phyloP scores from a whole-genome alignment of 1,284 basidiomycete species.

The Laetiporus sulphureus region DNA sequence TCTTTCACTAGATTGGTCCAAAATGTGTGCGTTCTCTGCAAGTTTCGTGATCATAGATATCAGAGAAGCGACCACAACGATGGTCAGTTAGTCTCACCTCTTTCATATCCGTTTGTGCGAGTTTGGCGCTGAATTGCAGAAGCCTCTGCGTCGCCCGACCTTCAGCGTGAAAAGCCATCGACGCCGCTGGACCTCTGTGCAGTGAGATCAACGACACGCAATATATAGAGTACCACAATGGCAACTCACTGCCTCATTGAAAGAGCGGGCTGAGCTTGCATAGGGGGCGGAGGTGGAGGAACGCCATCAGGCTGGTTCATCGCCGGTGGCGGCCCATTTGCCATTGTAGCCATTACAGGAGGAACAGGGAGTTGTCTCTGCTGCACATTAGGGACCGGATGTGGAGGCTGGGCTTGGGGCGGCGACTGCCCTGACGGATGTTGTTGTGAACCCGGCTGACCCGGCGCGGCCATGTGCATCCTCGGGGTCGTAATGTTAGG shows the following conservation, averaged over 20 bases:
- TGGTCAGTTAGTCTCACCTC: slow-evolving; percentile 26
- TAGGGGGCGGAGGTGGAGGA: not conserved
- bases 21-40: slow-evolving; percentile 55
- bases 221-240: no score
- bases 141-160: slow-evolving; percentile 58
- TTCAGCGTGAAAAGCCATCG: no score
- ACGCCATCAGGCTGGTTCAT: not conserved
- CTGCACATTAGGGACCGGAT: slow-evolving; percentile 17
- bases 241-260: not conserved
- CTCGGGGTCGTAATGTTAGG: slow-evolving; percentile 13
- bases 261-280: not conserved
- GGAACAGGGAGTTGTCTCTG: slow-evolving; percentile 4
- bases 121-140: slow-evolving; percentile 57
- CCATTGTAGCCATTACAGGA: slow-evolving; percentile 17
- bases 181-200: no score
- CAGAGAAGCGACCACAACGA: not conserved
- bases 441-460: slow-evolving; percentile 18
- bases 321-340: slow-evolving; percentile 16
- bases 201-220: no score
- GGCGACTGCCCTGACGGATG: slow-evolving; percentile 20
- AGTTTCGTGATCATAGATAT: no score
- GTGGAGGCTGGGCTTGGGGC: slow-evolving; percentile 12
- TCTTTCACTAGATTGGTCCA: slow-evolving; percentile 54
- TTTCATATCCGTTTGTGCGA: slow-evolving; percentile 43
- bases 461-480: slow-evolving; percentile 13